A percentile compares a stretch with the other conserved stretches of the same genome.
Conservation (phyloP, 2,329 filamentous ascomycete genomes). For the Dothideomycetes sp. region DNA sequence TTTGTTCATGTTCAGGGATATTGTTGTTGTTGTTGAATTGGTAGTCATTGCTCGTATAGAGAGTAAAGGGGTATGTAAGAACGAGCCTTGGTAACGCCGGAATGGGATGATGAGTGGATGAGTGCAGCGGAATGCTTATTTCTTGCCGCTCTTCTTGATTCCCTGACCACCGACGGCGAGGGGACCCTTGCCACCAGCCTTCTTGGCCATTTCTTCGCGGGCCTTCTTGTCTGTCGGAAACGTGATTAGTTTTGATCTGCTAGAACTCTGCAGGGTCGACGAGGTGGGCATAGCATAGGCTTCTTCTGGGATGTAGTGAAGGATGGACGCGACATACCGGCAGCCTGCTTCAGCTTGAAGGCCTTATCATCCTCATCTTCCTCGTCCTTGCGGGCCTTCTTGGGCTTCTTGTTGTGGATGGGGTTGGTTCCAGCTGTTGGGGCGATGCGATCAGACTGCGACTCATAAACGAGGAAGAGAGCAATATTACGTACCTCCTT, state of each 20-base stretch:
- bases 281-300: too few species aligned
- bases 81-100: conserved; percentile 10
- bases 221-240: conserved; percentile 51
- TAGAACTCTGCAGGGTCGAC: too few species aligned
- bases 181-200: conserved; percentile 79
- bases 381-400: conserved; percentile 70
- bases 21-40: too few species aligned
- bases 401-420: conserved; percentile 67
- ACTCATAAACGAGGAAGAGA: background rate
- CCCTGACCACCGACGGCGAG: conserved; percentile 75
- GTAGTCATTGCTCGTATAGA: background rate
- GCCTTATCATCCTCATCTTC: conserved; percentile 81
- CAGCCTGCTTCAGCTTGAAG: conserved; percentile 72
- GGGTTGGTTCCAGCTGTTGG: conserved; percentile 46
- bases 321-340: conserved; percentile 54
- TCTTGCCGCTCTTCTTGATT: conserved; percentile 98
- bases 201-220: conserved; percentile 72
- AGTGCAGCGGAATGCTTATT: conserved; percentile 43
- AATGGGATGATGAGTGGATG: too few species aligned
- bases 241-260: conserved; percentile 4
- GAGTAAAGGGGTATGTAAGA: conserved; percentile 10
- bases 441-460: too few species aligned
- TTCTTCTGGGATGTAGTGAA: background rate
- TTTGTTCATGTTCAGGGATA: too few species aligned
- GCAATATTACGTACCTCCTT: conserved; percentile 33